These are phyloP conservation scores for Cyclostephanos tholiformis DNA, from an alignment of 108 stramenopile species.

Conservation along the genomic window DNA sequence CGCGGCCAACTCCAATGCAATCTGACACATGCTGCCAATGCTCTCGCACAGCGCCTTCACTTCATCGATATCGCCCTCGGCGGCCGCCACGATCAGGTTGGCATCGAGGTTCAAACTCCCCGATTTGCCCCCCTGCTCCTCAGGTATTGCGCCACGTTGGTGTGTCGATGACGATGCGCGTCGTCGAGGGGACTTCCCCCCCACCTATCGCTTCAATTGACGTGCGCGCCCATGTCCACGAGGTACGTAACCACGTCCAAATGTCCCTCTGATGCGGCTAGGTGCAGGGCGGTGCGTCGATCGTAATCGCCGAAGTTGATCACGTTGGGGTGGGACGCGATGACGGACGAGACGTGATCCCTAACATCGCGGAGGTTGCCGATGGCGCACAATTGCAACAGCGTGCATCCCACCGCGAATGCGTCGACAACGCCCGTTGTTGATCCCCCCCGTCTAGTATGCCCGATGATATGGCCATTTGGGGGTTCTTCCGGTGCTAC, in stretches of 20 bases:
- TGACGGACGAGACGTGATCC: conserved; percentile 38
- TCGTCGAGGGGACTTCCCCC: conserved; percentile 85
- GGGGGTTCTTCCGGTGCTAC: not conserved
- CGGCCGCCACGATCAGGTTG: conserved; percentile 83
- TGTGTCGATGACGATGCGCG: conserved; percentile 81
- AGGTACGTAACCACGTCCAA: conserved; percentile 61
- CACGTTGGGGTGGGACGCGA: no score
- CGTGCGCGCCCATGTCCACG: conserved; percentile 57
- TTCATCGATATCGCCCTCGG: conserved; percentile 81
- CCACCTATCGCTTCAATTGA: conserved; percentile 85
- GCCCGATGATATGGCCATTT: not conserved
- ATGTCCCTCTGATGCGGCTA: conserved; percentile 86
- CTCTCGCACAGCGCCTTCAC: conserved; percentile 56
- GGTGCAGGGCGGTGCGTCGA: conserved; percentile 85
- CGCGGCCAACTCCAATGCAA: conserved; percentile 1
- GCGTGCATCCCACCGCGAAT: conserved; percentile 84
- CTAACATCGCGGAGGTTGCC: conserved; percentile 52
- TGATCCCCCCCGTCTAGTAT: no score
- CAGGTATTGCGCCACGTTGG: conserved; percentile 67
- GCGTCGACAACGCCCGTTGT: conserved; percentile 34
- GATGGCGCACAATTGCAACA: conserved; percentile 77
- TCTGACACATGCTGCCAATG: no score
- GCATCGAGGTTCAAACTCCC: conserved; percentile 67
- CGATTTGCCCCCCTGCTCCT: conserved; percentile 70
- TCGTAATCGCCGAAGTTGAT: conserved; percentile 91